These are phyloP conservation scores for Boletus subcaerulescens DNA, from an alignment of 768 basidiomycete genomes.

Conservation along the genomic window DNA sequence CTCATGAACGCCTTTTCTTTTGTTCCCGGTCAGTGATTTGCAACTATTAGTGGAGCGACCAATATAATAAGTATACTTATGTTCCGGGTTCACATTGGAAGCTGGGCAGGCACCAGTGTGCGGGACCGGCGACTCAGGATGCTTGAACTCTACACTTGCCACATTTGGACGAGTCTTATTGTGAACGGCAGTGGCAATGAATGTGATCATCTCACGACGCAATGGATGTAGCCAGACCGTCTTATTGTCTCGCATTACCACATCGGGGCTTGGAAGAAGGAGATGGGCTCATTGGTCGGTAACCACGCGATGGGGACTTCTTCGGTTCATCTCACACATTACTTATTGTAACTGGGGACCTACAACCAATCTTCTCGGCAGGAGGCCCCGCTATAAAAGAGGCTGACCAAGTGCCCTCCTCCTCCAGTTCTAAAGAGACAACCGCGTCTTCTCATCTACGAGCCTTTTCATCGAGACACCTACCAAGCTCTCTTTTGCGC, in stretches of 20 bases:
- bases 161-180: slow-evolving; percentile 20
- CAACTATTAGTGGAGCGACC: not conserved
- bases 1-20: not conserved
- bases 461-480: not conserved
- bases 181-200: slow-evolving; percentile 1
- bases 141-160: slow-evolving; percentile 19
- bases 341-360: not conserved
- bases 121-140: not conserved
- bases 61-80: not conserved
- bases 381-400: slow-evolving; percentile 17
- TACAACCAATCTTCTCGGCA: not conserved
- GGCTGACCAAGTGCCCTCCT: not conserved
- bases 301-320: not conserved
- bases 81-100: not conserved
- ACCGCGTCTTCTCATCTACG: not conserved
- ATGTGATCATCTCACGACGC: slow-evolving; percentile 5
- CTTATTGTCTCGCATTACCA: slow-evolving; percentile 22
- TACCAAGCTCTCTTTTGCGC: not conserved
- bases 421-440: slow-evolving; percentile 10
- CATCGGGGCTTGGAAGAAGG: not conserved
- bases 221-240: not conserved
- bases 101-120: too few species aligned
- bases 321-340: not conserved
- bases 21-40: not conserved
- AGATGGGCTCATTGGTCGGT: not conserved